Evolutionary conservation across 2,329 filamentous ascomycete genomes (phyloP), one percentile per base, ranked within the genome.

Genomic region (Elsinoe batatas): DNA sequence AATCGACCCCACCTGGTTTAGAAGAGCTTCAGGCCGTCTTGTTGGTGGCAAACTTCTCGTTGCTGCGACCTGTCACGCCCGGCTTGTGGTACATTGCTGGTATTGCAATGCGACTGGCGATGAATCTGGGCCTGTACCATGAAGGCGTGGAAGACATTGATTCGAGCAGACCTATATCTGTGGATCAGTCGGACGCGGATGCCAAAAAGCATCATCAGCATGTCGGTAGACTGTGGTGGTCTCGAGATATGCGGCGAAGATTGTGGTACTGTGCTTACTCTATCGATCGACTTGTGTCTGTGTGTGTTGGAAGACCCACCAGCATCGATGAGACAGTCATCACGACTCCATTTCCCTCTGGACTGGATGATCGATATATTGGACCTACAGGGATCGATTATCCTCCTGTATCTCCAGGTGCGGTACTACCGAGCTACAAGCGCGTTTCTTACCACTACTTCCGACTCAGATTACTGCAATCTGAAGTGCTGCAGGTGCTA

Each of bases 201-300:
- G 59, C 66, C 62, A 54, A 64, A 70, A 57, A 62, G 65, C 49
- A 61, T 70, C 55, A 43, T n/a, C 49, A 54, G 56, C 77, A 87
- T 74, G 70, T 84, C 69, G 76, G 85, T 17, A 80, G 87, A 49
- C 80, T 88, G 57, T 82, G 95, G 69, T 96, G 89, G 79, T 79
- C 89, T 37, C 83, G 91, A 54, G 93, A 97, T 68, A 79, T 95
- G 60, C 83, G 90, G 53, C 80, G 91, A 56, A 81, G 91, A 32
- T 76, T 97, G 12, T 97, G 91, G 90, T 97, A 93, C 91, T 95
- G 90, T 72, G 91, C 91, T 1, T 97, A 97, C 71, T 91, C 88
- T 4, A 82, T 97, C 56, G 91, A 97, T 70, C 82, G 91, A n/a
- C 82, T 97, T 4, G 91, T 97, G 51, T 93, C 89, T 65, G 91